Conservation (phyloP, 805 yeast genomes). For the Barnettozyma vustinii region DNA sequence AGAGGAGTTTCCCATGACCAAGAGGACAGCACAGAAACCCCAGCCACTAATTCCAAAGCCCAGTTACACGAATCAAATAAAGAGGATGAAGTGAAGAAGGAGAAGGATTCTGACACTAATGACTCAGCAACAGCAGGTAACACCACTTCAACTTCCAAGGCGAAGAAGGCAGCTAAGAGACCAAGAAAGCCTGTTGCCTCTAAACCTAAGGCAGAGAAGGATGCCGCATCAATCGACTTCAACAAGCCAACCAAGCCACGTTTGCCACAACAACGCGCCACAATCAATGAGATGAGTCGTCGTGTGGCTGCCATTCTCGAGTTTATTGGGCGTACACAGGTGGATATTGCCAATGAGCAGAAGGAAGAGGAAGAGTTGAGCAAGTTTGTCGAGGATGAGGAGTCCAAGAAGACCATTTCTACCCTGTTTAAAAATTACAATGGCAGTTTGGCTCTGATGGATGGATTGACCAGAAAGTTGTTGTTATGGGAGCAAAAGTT, state of each 20-base stretch:
- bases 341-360: slow-evolving; percentile 74
- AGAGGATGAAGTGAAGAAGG: background rate
- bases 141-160: slow-evolving; percentile 2
- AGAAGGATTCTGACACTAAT: slow-evolving; percentile 17
- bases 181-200: slow-evolving; percentile 11
- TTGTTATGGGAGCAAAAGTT: slow-evolving; percentile 76
- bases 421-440: slow-evolving; percentile 45
- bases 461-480: slow-evolving; percentile 63
- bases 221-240: slow-evolving; percentile 38
- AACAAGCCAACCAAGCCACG: slow-evolving; percentile 80
- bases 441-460: slow-evolving; percentile 62
- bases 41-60: slow-evolving; percentile 3
- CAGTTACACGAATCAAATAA: background rate
- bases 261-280: slow-evolving; percentile 67
- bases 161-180: slow-evolving; percentile 9
- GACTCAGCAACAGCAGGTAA: slow-evolving; percentile 9
- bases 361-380: slow-evolving; percentile 47
- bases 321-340: slow-evolving; percentile 81
- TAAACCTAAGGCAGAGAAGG: slow-evolving; percentile 7
- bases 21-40: slow-evolving; percentile 3
- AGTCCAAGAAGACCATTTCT: slow-evolving; percentile 34
- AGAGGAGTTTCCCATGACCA: slow-evolving; percentile 5
- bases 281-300: slow-evolving; percentile 78
- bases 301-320: slow-evolving; percentile 88
- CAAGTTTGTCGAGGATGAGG: slow-evolving; percentile 39